Evolutionary conservation across 2,329 filamentous ascomycete genomes (phyloP), one percentile per base, ranked within the genome.

Genomic region (Alternaria gansuensis): DNA sequence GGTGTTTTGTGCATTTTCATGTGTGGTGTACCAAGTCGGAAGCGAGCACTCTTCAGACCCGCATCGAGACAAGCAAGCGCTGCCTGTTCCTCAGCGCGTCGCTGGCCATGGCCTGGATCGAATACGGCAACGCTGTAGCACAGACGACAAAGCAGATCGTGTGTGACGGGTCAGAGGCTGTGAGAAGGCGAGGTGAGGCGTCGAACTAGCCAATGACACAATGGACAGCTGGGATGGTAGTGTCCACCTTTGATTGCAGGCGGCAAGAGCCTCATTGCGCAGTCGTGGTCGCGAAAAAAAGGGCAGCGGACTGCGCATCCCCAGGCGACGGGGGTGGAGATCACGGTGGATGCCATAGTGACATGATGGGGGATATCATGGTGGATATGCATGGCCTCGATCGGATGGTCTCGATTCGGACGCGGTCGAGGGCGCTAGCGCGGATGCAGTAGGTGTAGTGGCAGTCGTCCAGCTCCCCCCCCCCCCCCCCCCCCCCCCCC

Each of bases 91-190:
- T 36, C 26, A 28, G 26, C 26, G 55, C 53, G 52, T 44, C 52
- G 57, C 51, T 59, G 55, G 45, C 53, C 45, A 51, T 43, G 53
- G 57, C 48, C 51, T 49, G 51, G 31, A 36, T 55, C 34, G 51
- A 57, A 43, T 29, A 24, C 41, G 70, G 68, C 60, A 54, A 61
- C 62, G 52, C 41, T 13, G 63, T 63, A 53, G 62, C 65, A 65
- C 65, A 48, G 58, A 62, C 64, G 53, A 56, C 58, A 39, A 57
- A 52, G 49, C 52, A 60, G 54, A 66, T 62, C 60, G 64, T 61
- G 65, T 63, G 61, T 54, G 43, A 69, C 70, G 70, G 71, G 72
- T 72, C 66, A 73, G 34, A 40, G 21, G 33, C 31, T 28, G 24
- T 8, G 34, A 59, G 54, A 14, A 34, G 34, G 17, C 54, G 55